Evolutionary conservation across 768 basidiomycete genomes (phyloP).

Genomic region (Lactarius deliciosus): DNA sequence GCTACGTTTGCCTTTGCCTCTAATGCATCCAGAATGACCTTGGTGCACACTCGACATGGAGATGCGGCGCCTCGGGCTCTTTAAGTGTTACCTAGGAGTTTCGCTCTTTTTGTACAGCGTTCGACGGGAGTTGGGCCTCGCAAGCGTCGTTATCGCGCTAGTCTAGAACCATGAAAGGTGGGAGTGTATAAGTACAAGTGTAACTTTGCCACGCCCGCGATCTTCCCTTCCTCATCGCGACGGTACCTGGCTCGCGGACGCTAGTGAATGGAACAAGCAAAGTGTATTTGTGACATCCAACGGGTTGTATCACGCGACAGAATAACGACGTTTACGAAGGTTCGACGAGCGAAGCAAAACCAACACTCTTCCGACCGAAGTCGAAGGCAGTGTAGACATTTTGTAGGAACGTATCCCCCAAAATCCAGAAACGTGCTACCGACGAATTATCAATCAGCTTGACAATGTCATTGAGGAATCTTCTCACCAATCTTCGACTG

Average conservation of each 20-base stretch:
- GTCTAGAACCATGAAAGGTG: neutral
- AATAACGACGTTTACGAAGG: neutral
- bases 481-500: neutral
- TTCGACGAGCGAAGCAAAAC: conserved; percentile 16
- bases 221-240: neutral
- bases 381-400: conserved; percentile 21
- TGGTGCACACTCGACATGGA: too few species aligned
- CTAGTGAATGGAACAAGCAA: neutral
- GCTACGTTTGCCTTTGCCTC: too few species aligned
- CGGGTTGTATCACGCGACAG: neutral
- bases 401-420: conserved; percentile 20
- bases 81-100: too few species aligned
- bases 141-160: neutral
- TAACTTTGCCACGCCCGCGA: neutral
- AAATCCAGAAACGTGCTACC: conserved; percentile 11
- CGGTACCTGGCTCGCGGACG: neutral
- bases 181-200: neutral
- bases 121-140: too few species aligned
- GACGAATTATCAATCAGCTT: neutral
- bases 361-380: conserved; percentile 16
- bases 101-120: too few species aligned
- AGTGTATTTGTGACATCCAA: neutral
- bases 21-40: too few species aligned
- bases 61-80: too few species aligned
- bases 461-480: neutral